Evolutionary conservation across 495 filamentous ascomycete genomes (phyloP).

Genomic region (Chaetomium tenue): DNA sequence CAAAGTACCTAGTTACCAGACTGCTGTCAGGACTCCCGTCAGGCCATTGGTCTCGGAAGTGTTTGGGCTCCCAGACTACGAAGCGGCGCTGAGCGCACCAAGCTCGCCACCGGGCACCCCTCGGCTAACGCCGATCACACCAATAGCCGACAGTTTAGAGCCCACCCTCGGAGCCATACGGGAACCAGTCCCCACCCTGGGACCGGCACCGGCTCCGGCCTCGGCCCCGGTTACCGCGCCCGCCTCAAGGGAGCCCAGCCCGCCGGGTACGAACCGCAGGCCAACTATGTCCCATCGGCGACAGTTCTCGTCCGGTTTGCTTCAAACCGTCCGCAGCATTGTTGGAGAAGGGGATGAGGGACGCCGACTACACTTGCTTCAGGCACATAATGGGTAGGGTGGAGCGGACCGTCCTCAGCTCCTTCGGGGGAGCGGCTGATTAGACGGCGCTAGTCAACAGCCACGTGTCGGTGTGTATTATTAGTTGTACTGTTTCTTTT

Average conservation of each 20-base stretch:
- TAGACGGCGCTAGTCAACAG: background rate
- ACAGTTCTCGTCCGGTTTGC: slow-evolving; percentile 24
- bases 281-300: slow-evolving; percentile 23
- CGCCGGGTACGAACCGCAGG: slow-evolving; percentile 11
- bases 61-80: slow-evolving; percentile 43
- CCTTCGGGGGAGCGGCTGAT: background rate
- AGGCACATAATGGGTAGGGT: slow-evolving; percentile 31
- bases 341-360: slow-evolving; percentile 29
- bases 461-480: background rate
- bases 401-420: slow-evolving; percentile 8
- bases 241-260: slow-evolving; percentile 7
- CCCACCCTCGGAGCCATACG: slow-evolving; percentile 32
- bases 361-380: slow-evolving; percentile 31
- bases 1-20: slow-evolving; percentile 78
- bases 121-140: slow-evolving; percentile 11
- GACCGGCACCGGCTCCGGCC: background rate
- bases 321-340: slow-evolving; percentile 20
- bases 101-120: slow-evolving; percentile 24
- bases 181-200: slow-evolving; percentile 10
- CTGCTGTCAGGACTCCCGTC: slow-evolving; percentile 61
- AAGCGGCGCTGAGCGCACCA: slow-evolving; percentile 40
- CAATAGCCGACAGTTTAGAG: slow-evolving; percentile 32
- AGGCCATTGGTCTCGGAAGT: slow-evolving; percentile 40
- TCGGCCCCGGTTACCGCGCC: background rate
- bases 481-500: background rate